phyloP scores from a whole-genome alignment of 208 protist species.

The Crithidia acanthocephali region DNA sequence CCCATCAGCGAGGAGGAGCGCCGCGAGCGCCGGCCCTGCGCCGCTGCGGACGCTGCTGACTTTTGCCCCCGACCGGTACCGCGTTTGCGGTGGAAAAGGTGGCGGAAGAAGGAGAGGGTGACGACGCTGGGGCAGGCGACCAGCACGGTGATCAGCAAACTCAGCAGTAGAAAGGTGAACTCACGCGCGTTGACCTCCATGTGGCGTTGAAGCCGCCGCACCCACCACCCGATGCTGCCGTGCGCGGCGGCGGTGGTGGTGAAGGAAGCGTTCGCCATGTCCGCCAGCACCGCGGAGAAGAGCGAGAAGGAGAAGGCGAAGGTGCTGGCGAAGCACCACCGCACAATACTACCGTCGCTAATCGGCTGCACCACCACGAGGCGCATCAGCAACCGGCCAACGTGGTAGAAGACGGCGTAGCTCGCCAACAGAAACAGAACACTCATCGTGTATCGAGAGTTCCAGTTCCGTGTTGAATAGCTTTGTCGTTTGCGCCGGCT shows the following conservation, averaged over 20 bases:
- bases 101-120: conserved; percentile 3
- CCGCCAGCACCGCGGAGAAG: conserved; percentile 31
- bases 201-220: background rate
- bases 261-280: conserved; percentile 26
- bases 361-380: conserved; percentile 35
- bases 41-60: background rate
- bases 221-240: background rate
- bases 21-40: background rate
- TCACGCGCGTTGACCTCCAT: conserved; percentile 14
- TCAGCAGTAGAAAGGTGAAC: conserved; percentile 25
- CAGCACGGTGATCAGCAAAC: conserved; percentile 23
- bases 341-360: conserved; percentile 17
- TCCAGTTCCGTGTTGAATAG: too few relatives aligned
- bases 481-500: background rate
- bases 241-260: background rate
- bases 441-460: conserved; percentile 9
- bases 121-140: conserved; percentile 18
- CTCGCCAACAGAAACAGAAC: conserved; percentile 19
- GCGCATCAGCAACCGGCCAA: conserved; percentile 34
- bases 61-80: background rate
- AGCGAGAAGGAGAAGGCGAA: conserved; percentile 33
- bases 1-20: background rate
- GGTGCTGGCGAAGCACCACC: conserved; percentile 35
- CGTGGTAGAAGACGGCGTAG: conserved; percentile 33
- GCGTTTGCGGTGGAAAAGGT: background rate